Evolutionary conservation across 2,329 filamentous ascomycete species (phyloP).

Genomic region (Akanthomyces dipterigenus): DNA sequence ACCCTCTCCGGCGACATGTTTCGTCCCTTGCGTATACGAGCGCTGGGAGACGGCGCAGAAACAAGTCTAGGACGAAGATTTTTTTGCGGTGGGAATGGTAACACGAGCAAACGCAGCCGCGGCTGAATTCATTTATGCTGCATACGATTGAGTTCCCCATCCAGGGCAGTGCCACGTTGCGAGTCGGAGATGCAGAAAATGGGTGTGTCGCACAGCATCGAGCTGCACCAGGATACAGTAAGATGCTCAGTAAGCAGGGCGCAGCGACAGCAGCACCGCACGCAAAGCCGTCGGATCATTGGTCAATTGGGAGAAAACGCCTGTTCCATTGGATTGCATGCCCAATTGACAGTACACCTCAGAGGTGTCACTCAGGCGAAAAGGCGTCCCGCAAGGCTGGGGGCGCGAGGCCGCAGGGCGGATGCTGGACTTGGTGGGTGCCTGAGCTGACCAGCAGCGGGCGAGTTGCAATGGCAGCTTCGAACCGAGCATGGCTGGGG

Average conservation of each 20-base stretch:
- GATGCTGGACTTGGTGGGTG: too few relatives aligned
- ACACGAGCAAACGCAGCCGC: not conserved
- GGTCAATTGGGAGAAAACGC: too few relatives aligned
- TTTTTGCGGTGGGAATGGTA: not conserved
- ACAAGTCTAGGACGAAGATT: not conserved
- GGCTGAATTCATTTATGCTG: not conserved
- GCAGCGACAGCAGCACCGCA: not conserved
- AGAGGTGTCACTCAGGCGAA: too few relatives aligned
- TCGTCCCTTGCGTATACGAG: not conserved
- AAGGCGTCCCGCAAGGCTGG: too few relatives aligned
- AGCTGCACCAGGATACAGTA: not conserved
- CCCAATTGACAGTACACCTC: too few relatives aligned
- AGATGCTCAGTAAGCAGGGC: not conserved
- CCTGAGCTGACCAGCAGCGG: too few relatives aligned
- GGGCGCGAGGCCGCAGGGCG: too few relatives aligned
- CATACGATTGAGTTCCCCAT: not conserved
- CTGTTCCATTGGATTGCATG: too few relatives aligned
- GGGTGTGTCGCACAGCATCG: not conserved
- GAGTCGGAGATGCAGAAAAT: too few relatives aligned
- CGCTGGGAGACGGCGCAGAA: not conserved
- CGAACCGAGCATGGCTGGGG: too few relatives aligned
- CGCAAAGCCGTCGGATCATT: not conserved
- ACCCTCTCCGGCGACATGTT: not conserved
- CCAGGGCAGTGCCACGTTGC: not conserved
- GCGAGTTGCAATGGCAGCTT: too few relatives aligned